These are phyloP conservation scores for Dipteronia sinensis DNA, from an alignment of 345 rosid genomes.

Conservation along the genomic window DNA sequence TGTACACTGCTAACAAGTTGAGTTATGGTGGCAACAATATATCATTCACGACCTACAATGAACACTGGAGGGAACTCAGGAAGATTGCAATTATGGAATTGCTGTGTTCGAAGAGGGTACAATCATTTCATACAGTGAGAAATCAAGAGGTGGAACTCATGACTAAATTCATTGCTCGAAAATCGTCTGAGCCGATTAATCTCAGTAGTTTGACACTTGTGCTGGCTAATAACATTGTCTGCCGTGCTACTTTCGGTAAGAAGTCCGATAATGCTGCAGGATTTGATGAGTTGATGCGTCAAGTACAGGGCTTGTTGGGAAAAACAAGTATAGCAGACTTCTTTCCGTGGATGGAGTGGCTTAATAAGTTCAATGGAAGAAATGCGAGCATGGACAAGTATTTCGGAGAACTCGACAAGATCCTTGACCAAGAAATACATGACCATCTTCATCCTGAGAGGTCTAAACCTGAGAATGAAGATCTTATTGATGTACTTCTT, in stretches of 20 bases:
- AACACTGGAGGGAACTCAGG: conserved; percentile 36
- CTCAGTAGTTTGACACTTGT: conserved; percentile 23
- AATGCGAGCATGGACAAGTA: conserved; percentile 26
- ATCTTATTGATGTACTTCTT: conserved; percentile 37
- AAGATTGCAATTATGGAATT: conserved; percentile 38
- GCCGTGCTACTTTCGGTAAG: conserved; percentile 37
- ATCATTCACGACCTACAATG: conserved; percentile 35
- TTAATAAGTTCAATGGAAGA: conserved; percentile 39
- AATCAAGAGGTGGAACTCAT: conserved; percentile 32
- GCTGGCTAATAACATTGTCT: conserved; percentile 30
- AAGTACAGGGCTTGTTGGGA: conserved; percentile 31
- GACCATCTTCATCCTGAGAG: conserved; percentile 34
- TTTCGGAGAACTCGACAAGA: conserved; percentile 35
- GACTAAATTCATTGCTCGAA: conserved; percentile 22
- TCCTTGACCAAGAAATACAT: conserved; percentile 31
- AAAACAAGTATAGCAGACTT: conserved; percentile 33
- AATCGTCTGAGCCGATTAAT: conserved; percentile 21
- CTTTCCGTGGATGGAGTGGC: conserved; percentile 45
- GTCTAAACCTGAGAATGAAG: conserved; percentile 30
- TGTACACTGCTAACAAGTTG: conserved; percentile 18
- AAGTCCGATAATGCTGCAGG: conserved; percentile 18
- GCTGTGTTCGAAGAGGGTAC: conserved; percentile 37
- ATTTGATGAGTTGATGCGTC: conserved; percentile 24
- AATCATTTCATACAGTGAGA: conserved; percentile 32
- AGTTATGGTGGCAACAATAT: conserved; percentile 27